Evolutionary conservation across 2,329 filamentous ascomycete species (phyloP).

Genomic region (Trichophyton mentagrophytes): DNA sequence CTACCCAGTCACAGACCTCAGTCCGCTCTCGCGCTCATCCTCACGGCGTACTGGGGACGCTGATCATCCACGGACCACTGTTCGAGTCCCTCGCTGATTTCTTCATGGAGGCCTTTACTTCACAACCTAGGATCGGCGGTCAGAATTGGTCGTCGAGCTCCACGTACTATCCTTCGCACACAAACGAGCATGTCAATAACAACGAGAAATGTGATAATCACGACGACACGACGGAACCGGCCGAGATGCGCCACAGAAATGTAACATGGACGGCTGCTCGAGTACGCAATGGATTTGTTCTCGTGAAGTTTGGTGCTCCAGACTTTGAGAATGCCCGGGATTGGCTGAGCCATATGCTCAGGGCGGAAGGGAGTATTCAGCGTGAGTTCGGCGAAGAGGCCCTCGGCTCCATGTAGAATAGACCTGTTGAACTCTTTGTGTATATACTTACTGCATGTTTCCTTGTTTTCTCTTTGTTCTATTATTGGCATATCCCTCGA

Average conservation of each 20-base stretch:
- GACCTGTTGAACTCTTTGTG: constrained; percentile 1
- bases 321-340: constrained; percentile 67
- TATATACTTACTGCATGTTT: neutral
- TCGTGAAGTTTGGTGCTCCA: constrained; percentile 80
- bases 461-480: neutral
- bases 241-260: constrained; percentile 30
- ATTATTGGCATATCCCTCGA: neutral
- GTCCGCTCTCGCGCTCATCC: constrained; percentile 53
- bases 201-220: neutral
- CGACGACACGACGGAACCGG: constrained; percentile 25
- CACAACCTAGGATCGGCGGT: constrained; percentile 67
- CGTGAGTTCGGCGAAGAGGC: constrained; percentile 67
- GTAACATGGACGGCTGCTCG: constrained; percentile 72
- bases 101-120: constrained; percentile 66
- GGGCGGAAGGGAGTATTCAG: constrained; percentile 58
- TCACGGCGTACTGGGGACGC: constrained; percentile 66
- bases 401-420: constrained; percentile 52
- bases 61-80: constrained; percentile 65
- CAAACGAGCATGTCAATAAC: neutral
- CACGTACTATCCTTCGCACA: constrained; percentile 3
- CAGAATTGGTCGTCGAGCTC: constrained; percentile 50
- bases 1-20: constrained; percentile 6
- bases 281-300: constrained; percentile 61
- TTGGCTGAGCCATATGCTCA: constrained; percentile 68
- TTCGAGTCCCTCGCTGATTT: constrained; percentile 56